These are phyloP conservation scores for Paecilomyces niveus DNA, from an alignment of 2,329 filamentous ascomycete genomes.

Conservation along the genomic window DNA sequence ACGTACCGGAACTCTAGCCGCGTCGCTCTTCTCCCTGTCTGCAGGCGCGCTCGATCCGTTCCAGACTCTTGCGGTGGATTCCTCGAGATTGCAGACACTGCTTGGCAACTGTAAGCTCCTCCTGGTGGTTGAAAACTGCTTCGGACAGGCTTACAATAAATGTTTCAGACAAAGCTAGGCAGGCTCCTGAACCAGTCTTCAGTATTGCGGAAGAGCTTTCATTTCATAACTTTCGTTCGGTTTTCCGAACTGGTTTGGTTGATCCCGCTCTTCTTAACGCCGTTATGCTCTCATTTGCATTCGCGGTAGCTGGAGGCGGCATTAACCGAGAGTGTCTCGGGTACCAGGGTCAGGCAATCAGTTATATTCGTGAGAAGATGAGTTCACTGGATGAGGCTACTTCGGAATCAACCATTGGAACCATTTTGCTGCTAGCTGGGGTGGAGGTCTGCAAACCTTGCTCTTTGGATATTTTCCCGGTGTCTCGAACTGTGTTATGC, in stretches of 20 bases:
- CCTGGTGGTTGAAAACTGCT: not conserved
- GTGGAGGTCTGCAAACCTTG: conserved; percentile 28
- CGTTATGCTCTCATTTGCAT: conserved; percentile 33
- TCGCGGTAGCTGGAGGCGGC: conserved; percentile 18
- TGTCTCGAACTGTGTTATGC: too few relatives aligned
- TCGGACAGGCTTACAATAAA: too few relatives aligned
- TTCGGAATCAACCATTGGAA: conserved; percentile 33
- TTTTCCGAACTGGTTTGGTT: conserved; percentile 26
- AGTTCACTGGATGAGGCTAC: conserved; percentile 15
- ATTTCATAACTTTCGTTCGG: conserved; percentile 30
- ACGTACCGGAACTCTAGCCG: not conserved
- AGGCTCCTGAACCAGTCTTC: conserved; percentile 30
- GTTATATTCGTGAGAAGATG: conserved; percentile 29
- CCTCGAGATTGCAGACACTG: conserved; percentile 3
- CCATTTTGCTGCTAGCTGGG: conserved; percentile 38
- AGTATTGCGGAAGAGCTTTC: conserved; percentile 30
- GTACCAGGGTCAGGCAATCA: conserved; percentile 29
- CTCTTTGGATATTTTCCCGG: too few relatives aligned
- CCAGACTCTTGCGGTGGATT: conserved; percentile 4
- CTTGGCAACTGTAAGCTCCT: conserved; percentile 2
- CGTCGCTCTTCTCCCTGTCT: not conserved
- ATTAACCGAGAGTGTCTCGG: conserved; percentile 28
- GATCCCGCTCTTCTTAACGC: conserved; percentile 36
- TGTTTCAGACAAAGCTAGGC: conserved; percentile 15
- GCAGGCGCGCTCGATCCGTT: conserved; percentile 3